Percentiles rank a stretch among this genome's conserved stretches.
phyloP scores from a whole-genome alignment of 164 flowering plant genomes.

The grape (Vitis vinifera) region DNA sequence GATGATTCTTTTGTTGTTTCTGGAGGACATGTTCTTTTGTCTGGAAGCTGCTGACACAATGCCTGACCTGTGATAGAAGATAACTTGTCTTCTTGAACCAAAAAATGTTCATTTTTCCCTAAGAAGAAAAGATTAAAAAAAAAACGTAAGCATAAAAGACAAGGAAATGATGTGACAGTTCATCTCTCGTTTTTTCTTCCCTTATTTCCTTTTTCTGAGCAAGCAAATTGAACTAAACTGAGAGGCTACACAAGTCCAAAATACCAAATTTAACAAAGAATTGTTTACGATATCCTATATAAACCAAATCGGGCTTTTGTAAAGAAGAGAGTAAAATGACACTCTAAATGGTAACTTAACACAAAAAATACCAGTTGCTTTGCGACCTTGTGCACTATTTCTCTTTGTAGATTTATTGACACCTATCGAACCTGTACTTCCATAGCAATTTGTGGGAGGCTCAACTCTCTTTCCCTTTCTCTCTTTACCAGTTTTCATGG shows the following conservation, averaged over 20 bases:
- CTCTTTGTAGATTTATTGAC: conserved; percentile 18
- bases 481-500: conserved; percentile 28
- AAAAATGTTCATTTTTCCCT: conserved; percentile 20
- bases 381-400: conserved; percentile 3
- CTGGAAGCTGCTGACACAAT: conserved; percentile 12
- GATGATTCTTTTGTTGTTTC: conserved; percentile 9
- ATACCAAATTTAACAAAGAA: not conserved
- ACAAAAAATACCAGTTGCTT: conserved; percentile 15
- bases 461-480: conserved; percentile 8
- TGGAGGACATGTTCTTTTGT: not conserved
- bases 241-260: not conserved
- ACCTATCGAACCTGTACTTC: conserved; percentile 2
- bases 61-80: conserved; percentile 14
- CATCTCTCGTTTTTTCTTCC: not conserved
- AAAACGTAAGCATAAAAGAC: not conserved
- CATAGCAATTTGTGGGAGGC: conserved; percentile 12
- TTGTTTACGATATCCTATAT: not conserved
- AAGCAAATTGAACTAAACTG: not conserved
- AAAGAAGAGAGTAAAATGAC: not conserved
- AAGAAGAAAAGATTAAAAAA: conserved; percentile 6
- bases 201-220: not conserved
- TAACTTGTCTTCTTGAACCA: conserved; percentile 17
- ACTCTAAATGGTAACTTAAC: not conserved
- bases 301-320: too few species aligned
- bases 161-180: not conserved